Conservation (phyloP, 106 monocot species). For the Triglochin maritima region DNA sequence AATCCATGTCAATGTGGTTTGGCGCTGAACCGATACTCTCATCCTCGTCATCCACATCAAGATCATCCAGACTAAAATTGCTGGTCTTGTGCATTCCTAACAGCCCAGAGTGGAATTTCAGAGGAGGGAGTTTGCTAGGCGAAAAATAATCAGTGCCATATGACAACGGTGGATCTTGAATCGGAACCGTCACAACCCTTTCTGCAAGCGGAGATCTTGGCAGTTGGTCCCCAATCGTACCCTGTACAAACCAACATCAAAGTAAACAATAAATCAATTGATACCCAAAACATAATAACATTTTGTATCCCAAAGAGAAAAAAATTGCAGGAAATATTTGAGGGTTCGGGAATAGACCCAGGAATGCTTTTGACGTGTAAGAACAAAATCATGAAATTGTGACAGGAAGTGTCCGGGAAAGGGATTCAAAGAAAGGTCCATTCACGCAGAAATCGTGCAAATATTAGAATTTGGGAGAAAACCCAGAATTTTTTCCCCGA, state of each 20-base stretch:
- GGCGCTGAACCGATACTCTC: slow-evolving; percentile 53
- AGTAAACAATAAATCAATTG: background rate
- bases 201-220: slow-evolving; percentile 41
- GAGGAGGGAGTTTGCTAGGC: slow-evolving; percentile 38
- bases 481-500: too few species aligned
- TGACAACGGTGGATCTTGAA: slow-evolving; percentile 10
- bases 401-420: too few species aligned
- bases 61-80: slow-evolving; percentile 27
- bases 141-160: slow-evolving; percentile 28
- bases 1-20: slow-evolving; percentile 33
- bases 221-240: slow-evolving; percentile 18
- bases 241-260: slow-evolving; percentile 21
- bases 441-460: too few species aligned
- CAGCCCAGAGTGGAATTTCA: slow-evolving; percentile 30
- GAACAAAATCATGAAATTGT: too few species aligned
- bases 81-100: slow-evolving; percentile 14
- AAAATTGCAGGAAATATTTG: too few species aligned
- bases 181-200: slow-evolving; percentile 14
- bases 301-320: too few species aligned
- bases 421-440: too few species aligned
- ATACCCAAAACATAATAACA: too few species aligned
- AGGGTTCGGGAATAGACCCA: too few species aligned
- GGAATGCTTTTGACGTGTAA: too few species aligned
- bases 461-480: too few species aligned
- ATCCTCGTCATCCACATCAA: slow-evolving; percentile 37